Percentiles rank a stretch among this genome's conserved stretches.
These are phyloP conservation scores for Phytophthora pinifolia DNA, from an alignment of 352 stramenopile species.

Conservation along the genomic window DNA sequence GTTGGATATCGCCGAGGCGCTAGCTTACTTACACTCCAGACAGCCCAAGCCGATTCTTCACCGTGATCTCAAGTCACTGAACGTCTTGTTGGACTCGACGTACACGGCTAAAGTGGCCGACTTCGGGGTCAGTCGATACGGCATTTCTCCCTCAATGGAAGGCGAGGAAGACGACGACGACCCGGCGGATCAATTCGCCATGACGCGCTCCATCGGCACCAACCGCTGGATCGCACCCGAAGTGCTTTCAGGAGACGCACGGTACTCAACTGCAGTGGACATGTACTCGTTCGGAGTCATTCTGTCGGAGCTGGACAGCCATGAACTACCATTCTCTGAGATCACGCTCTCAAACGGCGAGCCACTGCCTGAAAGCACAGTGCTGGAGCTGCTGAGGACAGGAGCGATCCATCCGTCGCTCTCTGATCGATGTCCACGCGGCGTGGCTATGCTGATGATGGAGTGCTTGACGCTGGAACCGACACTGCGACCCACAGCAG, in stretches of 20 bases:
- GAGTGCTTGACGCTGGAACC: conserved; percentile 60
- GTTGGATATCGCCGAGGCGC: conserved; percentile 55
- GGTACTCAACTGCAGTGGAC: conserved; percentile 48
- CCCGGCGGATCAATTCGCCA: conserved; percentile 8
- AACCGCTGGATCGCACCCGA: conserved; percentile 70
- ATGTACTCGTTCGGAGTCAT: conserved; percentile 80
- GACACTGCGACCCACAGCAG: conserved; percentile 40
- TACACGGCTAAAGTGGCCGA: conserved; percentile 67
- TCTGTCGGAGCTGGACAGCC: conserved; percentile 66
- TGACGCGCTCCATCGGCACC: conserved; percentile 31
- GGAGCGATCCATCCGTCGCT: conserved; percentile 55
- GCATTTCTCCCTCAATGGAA: conserved; percentile 26
- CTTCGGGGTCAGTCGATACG: conserved; percentile 62
- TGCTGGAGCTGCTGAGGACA: conserved; percentile 54
- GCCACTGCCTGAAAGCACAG: conserved; percentile 43
- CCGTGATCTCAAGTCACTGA: conserved; percentile 70
- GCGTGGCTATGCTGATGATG: conserved; percentile 44
- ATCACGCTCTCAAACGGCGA: conserved; percentile 55
- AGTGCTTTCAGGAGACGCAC: conserved; percentile 48
- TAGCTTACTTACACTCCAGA: conserved; percentile 65
- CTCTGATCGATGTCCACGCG: conserved; percentile 45
- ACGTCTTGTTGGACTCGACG: conserved; percentile 59
- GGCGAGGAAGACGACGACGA: conserved; percentile 26
- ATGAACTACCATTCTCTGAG: conserved; percentile 69
- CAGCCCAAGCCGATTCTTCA: conserved; percentile 58